phyloP scores from a whole-genome alignment of 2,329 filamentous ascomycete species.

The Xylaria sp. region DNA sequence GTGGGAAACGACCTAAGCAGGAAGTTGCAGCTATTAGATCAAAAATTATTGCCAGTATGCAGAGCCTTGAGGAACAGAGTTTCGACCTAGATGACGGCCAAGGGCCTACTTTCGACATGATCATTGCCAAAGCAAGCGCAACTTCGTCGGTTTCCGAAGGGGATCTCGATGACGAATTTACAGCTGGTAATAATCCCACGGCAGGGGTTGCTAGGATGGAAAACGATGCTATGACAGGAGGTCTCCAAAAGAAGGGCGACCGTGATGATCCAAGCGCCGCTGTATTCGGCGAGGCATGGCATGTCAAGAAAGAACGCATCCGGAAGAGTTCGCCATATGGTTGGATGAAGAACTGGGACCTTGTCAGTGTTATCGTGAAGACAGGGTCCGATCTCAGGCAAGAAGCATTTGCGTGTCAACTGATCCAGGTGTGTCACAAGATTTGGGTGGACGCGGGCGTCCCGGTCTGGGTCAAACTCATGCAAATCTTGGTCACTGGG shows the following conservation, averaged over 20 bases:
- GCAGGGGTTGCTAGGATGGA: slow-evolving; percentile 87
- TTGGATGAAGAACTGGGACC: slow-evolving; percentile 91
- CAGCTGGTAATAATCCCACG: slow-evolving; percentile 70
- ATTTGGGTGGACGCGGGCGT: slow-evolving; percentile 81
- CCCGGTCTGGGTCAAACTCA: slow-evolving; percentile 87
- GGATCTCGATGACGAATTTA: slow-evolving; percentile 53
- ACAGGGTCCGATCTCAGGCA: slow-evolving; percentile 85
- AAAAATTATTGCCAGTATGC: slow-evolving; percentile 92
- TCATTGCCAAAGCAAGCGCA: slow-evolving; percentile 78
- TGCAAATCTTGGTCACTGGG: slow-evolving; percentile 87
- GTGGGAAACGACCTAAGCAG: slow-evolving; percentile 80
- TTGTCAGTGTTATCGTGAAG: slow-evolving; percentile 88
- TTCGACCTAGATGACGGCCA: slow-evolving; percentile 80
- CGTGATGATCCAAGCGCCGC: slow-evolving; percentile 87
- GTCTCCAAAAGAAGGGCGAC: slow-evolving; percentile 82
- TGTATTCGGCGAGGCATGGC: slow-evolving; percentile 88
- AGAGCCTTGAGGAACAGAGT: slow-evolving; percentile 85
- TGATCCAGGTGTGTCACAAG: slow-evolving; percentile 83
- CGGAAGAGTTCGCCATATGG: slow-evolving; percentile 85
- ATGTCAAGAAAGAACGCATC: slow-evolving; percentile 84
- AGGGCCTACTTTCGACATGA: slow-evolving; percentile 81
- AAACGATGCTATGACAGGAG: slow-evolving; percentile 87
- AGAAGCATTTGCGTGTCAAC: slow-evolving; percentile 87
- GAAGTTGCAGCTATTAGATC: slow-evolving; percentile 86
- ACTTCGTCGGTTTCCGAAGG: slow-evolving; percentile 55